A percentile compares a stretch with the other conserved stretches of the same genome.
Evolutionary conservation across 306 rosid species (phyloP).

Genomic region (Parietaria judaica): DNA sequence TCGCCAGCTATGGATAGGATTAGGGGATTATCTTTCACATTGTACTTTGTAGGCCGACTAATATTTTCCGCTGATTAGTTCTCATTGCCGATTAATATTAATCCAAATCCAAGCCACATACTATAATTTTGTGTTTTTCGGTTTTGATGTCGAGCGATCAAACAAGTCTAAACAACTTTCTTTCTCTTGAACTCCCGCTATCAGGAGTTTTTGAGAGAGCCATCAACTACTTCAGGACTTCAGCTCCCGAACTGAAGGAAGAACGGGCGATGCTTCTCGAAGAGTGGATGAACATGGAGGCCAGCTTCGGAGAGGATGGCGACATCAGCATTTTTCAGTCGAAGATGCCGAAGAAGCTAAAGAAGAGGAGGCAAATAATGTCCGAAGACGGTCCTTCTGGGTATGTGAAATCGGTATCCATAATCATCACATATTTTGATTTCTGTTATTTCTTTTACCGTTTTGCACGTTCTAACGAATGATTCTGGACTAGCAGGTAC

Average conservation of each 20-base stretch:
- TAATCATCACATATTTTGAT: neutral
- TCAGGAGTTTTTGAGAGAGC: conserved; percentile 90
- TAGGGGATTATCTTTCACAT: too few relatives aligned
- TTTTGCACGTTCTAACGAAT: conserved; percentile 11
- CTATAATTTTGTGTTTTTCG: too few relatives aligned
- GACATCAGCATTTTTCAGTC: conserved; percentile 70
- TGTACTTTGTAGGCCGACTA: too few relatives aligned
- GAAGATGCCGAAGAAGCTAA: conserved; percentile 86
- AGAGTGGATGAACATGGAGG: conserved; percentile 83
- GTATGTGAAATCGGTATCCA: conserved; percentile 29
- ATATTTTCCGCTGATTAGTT: too few relatives aligned
- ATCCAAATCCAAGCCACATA: too few relatives aligned
- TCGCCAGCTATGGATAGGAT: too few relatives aligned
- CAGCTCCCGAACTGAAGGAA: conserved; percentile 88
- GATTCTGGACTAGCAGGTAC: conserved; percentile 41
- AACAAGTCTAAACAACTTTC: neutral
- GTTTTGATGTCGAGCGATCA: too few relatives aligned
- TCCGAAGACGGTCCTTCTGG: conserved; percentile 78
- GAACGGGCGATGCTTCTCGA: conserved; percentile 91
- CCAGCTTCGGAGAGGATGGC: conserved; percentile 60
- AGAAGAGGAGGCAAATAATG: conserved; percentile 63
- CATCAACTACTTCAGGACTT: conserved; percentile 57
- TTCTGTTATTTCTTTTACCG: neutral
- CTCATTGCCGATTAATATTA: too few relatives aligned
- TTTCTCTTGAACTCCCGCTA: neutral